Evolutionary conservation across 1,284 basidiomycete genomes (phyloP).

Genomic region (Sanghuangporus weigelae): DNA sequence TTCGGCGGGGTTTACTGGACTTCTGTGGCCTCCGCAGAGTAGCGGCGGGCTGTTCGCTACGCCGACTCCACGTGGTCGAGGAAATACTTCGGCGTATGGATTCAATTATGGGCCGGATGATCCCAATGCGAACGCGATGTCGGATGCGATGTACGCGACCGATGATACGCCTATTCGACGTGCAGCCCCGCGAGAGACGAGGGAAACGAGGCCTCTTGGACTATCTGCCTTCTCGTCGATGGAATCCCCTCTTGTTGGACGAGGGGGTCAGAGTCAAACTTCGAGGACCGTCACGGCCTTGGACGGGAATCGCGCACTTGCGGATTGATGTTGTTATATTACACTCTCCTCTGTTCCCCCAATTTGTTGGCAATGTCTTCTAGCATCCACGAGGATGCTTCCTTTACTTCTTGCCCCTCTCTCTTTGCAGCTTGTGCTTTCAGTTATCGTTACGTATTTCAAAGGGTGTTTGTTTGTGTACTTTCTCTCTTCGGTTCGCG

Average conservation of each 20-base stretch:
- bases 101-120: constrained; percentile 5
- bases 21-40: constrained; percentile 9
- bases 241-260: constrained; percentile 4
- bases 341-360: neutral
- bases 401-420: neutral
- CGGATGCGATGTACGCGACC: constrained; percentile 8
- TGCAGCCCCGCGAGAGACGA: constrained; percentile 1
- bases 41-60: constrained; percentile 7
- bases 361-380: neutral
- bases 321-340: too few species aligned
- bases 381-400: neutral
- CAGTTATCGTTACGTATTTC: neutral
- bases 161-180: constrained; percentile 18
- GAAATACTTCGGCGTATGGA: neutral
- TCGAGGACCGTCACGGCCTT: neutral
- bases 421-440: neutral
- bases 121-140: neutral
- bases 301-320: neutral
- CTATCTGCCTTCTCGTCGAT: neutral
- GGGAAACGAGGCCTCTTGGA: neutral
- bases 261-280: neutral
- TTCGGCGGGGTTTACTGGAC: neutral
- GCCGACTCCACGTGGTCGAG: neutral
- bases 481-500: neutral
- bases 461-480: neutral